Percentiles rank a stretch among this genome's conserved stretches.
Evolutionary conservation across 768 basidiomycete genomes (phyloP).

Genomic region (Mycena maculata): DNA sequence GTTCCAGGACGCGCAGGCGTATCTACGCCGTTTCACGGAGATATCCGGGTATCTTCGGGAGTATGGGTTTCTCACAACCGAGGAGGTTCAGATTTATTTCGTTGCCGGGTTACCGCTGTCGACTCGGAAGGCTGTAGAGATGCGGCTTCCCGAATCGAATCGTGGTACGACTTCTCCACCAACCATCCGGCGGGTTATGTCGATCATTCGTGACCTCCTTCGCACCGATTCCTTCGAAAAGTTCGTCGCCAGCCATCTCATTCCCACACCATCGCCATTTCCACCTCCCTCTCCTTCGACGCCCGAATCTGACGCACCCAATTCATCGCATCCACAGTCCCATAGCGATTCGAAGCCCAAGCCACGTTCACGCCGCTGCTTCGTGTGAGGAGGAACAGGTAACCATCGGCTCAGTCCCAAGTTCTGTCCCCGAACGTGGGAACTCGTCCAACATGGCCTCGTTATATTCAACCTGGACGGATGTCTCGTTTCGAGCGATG

Average conservation of each 20-base stretch:
- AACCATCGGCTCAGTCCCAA: slow-evolving; percentile 17
- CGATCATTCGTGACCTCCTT: not conserved
- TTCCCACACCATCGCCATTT: not conserved
- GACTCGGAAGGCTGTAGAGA: not conserved
- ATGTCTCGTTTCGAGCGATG: slow-evolving; percentile 13
- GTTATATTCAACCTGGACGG: slow-evolving; percentile 1
- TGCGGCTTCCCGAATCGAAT: slow-evolving; percentile 1
- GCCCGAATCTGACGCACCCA: not conserved
- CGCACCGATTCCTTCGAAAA: not conserved
- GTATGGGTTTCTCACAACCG: not conserved
- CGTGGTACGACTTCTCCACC: slow-evolving; percentile 1
- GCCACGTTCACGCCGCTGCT: slow-evolving; percentile 15
- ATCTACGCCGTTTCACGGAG: not conserved
- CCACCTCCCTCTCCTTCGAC: no score
- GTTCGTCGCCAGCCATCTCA: not conserved
- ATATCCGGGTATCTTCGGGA: slow-evolving; percentile 8
- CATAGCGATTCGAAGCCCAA: not conserved
- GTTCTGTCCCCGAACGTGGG: slow-evolving; percentile 24
- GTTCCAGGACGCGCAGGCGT: not conserved
- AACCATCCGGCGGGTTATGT: not conserved
- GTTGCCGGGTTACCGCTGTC: not conserved
- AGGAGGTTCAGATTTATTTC: not conserved
- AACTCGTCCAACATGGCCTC: slow-evolving; percentile 15
- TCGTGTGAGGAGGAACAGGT: slow-evolving; percentile 22
- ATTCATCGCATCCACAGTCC: not conserved